Evolutionary conservation across 2,329 filamentous ascomycete genomes (phyloP).

Genomic region (Graphium sp.): DNA sequence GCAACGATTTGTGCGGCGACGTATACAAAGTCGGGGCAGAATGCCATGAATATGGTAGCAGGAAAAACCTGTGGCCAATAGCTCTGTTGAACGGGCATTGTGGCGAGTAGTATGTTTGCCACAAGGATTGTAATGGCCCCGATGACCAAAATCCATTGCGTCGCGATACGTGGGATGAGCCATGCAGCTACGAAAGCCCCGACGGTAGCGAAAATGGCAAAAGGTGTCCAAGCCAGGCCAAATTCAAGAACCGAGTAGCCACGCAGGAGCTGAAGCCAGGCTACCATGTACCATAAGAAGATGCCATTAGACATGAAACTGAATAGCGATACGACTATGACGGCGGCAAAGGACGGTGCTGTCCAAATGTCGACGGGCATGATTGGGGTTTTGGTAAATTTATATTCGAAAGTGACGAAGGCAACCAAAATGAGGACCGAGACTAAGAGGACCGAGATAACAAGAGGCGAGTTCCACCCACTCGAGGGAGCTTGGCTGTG

Average conservation of each 20-base stretch:
- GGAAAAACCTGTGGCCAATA: constrained; percentile 54
- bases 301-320: constrained; percentile 38
- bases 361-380: constrained; percentile 34
- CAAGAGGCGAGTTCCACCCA: constrained; percentile 38
- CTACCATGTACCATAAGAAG: constrained; percentile 32
- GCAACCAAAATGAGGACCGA: constrained; percentile 32
- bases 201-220: constrained; percentile 21
- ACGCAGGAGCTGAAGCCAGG: constrained; percentile 27
- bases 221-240: constrained; percentile 24
- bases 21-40: constrained; percentile 51
- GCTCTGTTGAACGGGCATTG: constrained; percentile 32
- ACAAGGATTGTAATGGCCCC: constrained; percentile 24
- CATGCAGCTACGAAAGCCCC: constrained; percentile 26
- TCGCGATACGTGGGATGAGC: constrained; percentile 20
- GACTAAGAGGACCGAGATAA: constrained; percentile 37
- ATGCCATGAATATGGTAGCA: constrained; percentile 37
- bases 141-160: constrained; percentile 24
- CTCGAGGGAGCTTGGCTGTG: constrained; percentile 33
- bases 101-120: constrained; percentile 24
- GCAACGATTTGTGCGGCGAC: constrained; percentile 45
- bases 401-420: constrained; percentile 39
- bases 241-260: constrained; percentile 23
- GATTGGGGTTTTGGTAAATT: constrained; percentile 29
- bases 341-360: constrained; percentile 9
- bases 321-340: constrained; percentile 33